Percentiles rank a stretch among this genome's conserved stretches.
Conservation (phyloP, 2,329 filamentous ascomycete genomes). For the Penicillium expansum region DNA sequence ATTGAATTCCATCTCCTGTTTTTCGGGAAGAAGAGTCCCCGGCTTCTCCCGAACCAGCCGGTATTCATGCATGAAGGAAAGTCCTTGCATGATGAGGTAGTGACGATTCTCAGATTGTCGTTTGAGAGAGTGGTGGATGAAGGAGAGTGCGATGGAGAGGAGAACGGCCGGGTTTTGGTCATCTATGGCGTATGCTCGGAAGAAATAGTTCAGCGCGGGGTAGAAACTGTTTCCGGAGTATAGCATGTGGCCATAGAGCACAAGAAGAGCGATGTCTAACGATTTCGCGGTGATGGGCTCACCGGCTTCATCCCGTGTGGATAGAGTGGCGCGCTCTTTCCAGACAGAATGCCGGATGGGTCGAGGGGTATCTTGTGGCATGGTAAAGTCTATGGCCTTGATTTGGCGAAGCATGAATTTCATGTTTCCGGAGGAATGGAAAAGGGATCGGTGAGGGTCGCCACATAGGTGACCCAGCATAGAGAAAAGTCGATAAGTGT, state of each 20-base stretch:
- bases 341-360: slow-evolving; percentile 43
- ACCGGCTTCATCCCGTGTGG: slow-evolving; percentile 38
- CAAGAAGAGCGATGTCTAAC: slow-evolving; percentile 76
- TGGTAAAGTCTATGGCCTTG: slow-evolving; percentile 77
- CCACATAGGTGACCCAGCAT: slow-evolving; percentile 74
- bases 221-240: slow-evolving; percentile 80
- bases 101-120: slow-evolving; percentile 87
- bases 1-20: slow-evolving; percentile 80
- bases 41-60: slow-evolving; percentile 57
- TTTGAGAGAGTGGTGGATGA: slow-evolving; percentile 86
- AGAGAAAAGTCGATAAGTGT: slow-evolving; percentile 80
- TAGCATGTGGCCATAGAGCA: slow-evolving; percentile 87
- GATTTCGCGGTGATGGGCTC: slow-evolving; percentile 41
- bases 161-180: slow-evolving; percentile 75
- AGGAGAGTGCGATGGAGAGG: slow-evolving; percentile 76
- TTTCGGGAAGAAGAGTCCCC: slow-evolving; percentile 45
- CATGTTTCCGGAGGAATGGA: slow-evolving; percentile 76
- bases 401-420: slow-evolving; percentile 92
- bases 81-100: slow-evolving; percentile 78
- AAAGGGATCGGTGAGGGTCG: slow-evolving; percentile 60
- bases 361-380: slow-evolving; percentile 46
- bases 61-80: slow-evolving; percentile 76
- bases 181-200: slow-evolving; percentile 70
- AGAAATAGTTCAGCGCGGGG: slow-evolving; percentile 83
- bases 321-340: slow-evolving; percentile 43